Conservation (phyloP, 805 yeast genomes). For the Metschnikowia shivogae region DNA sequence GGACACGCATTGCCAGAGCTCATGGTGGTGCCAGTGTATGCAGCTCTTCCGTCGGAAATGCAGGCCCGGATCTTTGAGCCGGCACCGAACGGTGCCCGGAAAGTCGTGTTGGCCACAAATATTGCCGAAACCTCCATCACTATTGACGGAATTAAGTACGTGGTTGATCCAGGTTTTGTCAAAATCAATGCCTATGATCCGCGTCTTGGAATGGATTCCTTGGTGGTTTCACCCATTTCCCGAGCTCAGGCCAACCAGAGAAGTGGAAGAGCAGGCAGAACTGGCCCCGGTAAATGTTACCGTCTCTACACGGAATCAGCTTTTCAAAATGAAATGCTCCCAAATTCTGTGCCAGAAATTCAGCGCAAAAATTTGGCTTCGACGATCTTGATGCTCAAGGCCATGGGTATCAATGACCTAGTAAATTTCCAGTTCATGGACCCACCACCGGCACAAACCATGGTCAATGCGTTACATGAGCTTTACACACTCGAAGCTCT, state of each 20-base stretch:
- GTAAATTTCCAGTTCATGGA: conserved; percentile 87
- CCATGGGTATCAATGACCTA: conserved; percentile 84
- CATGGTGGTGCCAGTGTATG: conserved; percentile 80
- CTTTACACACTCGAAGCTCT: conserved; percentile 79
- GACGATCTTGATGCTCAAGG: conserved; percentile 80
- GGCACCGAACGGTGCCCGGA: conserved; percentile 76
- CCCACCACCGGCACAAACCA: conserved; percentile 73
- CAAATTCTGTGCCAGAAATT: conserved; percentile 84
- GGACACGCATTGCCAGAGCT: conserved; percentile 64
- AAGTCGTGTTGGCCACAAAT: conserved; percentile 91
- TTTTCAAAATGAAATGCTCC: conserved; percentile 69
- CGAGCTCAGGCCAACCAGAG: conserved; percentile 95
- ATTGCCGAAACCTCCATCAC: conserved; percentile 97
- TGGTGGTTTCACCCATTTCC: conserved; percentile 80
- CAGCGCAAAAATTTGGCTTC: conserved; percentile 82
- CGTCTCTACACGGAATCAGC: conserved; percentile 86
- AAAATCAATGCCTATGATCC: conserved; percentile 88
- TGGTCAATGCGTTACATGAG: conserved; percentile 76
- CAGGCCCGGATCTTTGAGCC: conserved; percentile 88
- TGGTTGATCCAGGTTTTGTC: conserved; percentile 92
- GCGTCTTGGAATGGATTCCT: conserved; percentile 84
- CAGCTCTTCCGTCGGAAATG: conserved; percentile 86
- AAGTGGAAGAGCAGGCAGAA: conserved; percentile 96
- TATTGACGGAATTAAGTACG: conserved; percentile 88
- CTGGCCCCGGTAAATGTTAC: conserved; percentile 93